A percentile compares a stretch with the other conserved stretches of the same genome.
phyloP scores from a whole-genome alignment of 305 asterid species.

The Solanum hybrid region DNA sequence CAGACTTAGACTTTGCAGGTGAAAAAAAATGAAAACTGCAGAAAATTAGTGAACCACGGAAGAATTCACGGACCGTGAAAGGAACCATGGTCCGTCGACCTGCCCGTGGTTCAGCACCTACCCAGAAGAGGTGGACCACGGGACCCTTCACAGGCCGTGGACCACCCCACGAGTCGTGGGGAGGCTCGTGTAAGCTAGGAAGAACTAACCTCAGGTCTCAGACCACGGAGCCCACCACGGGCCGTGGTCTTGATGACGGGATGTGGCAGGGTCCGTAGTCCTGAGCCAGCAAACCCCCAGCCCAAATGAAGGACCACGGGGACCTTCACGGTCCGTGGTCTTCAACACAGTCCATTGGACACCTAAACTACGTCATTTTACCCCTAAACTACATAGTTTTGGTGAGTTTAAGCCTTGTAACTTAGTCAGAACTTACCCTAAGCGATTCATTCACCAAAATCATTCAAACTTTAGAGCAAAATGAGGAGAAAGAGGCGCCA shows the following conservation, averaged over 20 bases:
- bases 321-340: neutral
- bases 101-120: neutral
- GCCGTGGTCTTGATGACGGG: neutral
- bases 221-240: neutral
- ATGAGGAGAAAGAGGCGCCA: neutral
- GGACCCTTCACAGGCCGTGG: neutral
- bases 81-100: neutral
- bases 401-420: neutral
- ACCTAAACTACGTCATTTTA: too few relatives aligned
- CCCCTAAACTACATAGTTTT: neutral
- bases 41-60: neutral
- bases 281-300: neutral
- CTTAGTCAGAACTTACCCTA: neutral
- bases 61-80: neutral
- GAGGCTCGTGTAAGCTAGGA: neutral
- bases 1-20: neutral
- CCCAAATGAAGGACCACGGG: neutral
- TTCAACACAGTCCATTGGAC: neutral
- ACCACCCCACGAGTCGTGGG: neutral
- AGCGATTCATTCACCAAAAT: neutral
- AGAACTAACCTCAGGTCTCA: neutral
- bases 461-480: neutral
- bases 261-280: neutral
- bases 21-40: neutral
- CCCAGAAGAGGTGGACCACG: neutral